phyloP scores from a whole-genome alignment of 192 early-diverging fungal genomes.

The Podila clonocystis region DNA sequence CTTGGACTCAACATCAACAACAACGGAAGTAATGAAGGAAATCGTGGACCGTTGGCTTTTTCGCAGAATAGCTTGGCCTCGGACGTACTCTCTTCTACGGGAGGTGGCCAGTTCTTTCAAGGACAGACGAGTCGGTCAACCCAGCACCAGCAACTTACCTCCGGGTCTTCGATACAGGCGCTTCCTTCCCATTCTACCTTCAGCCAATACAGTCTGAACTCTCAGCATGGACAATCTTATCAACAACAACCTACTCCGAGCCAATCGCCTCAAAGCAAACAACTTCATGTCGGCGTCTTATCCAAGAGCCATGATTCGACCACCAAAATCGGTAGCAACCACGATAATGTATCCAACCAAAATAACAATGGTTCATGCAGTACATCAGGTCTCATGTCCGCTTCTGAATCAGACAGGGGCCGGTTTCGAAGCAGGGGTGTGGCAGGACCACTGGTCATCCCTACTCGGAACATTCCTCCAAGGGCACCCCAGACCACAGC shows the following conservation, averaged over 20 bases:
- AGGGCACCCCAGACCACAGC: background rate
- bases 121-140: too few species aligned
- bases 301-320: background rate
- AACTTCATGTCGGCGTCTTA: too few species aligned
- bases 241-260: slow-evolving; percentile 5
- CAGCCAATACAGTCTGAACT: too few species aligned
- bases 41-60: too few species aligned
- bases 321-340: background rate
- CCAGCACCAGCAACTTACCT: background rate
- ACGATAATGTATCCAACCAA: background rate
- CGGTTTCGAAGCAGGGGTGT: background rate
- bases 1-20: slow-evolving; percentile 1
- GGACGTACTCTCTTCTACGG: background rate
- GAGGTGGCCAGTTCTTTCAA: background rate
- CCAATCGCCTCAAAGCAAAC: background rate
- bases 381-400: background rate
- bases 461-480: background rate
- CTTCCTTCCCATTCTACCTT: slow-evolving; percentile 7
- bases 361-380: background rate
- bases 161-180: background rate
- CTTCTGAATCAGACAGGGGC: background rate
- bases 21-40: slow-evolving; percentile 3
- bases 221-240: background rate
- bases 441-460: background rate
- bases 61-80: too few species aligned